Evolutionary conservation across 768 basidiomycete genomes (phyloP), one percentile per base, ranked within the genome.

Genomic region (Boletus tylopilopsis): DNA sequence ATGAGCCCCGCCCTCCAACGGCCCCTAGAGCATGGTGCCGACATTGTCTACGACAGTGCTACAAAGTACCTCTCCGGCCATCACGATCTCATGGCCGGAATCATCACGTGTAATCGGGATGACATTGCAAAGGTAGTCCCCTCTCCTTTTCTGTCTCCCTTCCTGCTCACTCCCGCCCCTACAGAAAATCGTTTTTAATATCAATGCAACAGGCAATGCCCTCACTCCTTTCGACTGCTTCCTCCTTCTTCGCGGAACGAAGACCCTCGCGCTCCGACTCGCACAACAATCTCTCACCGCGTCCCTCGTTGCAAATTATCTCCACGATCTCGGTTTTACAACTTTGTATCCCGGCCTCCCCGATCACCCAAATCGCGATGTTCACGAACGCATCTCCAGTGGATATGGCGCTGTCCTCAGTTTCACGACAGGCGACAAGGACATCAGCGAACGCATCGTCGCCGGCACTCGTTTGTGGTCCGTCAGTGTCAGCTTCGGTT

Each of bases 21-120:
- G 49, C 96, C 96, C 11, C 79, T 98, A 32, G 93, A 98, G 62
- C 87, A 96, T 48, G 96, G 95, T 15, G 91, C 91, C 41, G 96
- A 99, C 65, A 83, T 99, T 47, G 94, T 97, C 9, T 99, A 99
- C 62, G 96, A 99, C 69, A 94, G 92, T 51, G 96, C 85, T 10
- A 98, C 96, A 21, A 99, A 99, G 66, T 98, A 98, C 69, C 77
- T 99, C 39, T 93, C 90, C 49, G 96, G 96, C 8, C 96, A 99
- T 63, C 96, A 99, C 70, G 96, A 99, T 66, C 82, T 99, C 55
- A 99, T 99, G 96, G 95, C 96, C 0, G 96, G 96, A 51, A 84
- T 91, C 38, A 88, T 98, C 56, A 85, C 84, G 23, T 96, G 94
- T 72, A 90, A 94, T 71, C 76, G 89, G 43, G 92, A 94, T 48